A percentile compares a stretch with the other conserved stretches of the same genome.
Evolutionary conservation across 768 basidiomycete genomes (phyloP).

Genomic region (Tephrocybe sp.): DNA sequence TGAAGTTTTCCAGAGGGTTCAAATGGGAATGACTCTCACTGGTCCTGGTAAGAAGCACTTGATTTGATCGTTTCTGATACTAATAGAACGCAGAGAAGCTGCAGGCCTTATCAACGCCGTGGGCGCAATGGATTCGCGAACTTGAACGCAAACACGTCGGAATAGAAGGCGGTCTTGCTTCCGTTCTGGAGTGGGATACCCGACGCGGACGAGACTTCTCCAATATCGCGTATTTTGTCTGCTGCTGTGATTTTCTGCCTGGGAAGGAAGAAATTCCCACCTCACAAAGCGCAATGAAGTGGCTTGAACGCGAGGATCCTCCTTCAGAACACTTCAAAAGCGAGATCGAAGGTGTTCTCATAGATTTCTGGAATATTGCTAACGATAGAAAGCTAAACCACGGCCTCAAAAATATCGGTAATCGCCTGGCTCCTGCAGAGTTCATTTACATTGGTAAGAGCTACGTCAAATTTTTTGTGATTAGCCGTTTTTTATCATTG

Average conservation of each 20-base stretch:
- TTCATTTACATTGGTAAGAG: constrained; percentile 77
- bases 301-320: constrained; percentile 39
- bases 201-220: constrained; percentile 78
- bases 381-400: constrained; percentile 33
- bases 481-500: no score
- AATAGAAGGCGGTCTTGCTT: constrained; percentile 58
- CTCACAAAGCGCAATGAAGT: constrained; percentile 55
- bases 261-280: constrained; percentile 50
- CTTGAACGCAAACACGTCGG: constrained; percentile 59
- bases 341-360: constrained; percentile 53
- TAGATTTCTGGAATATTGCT: constrained; percentile 56
- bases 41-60: constrained; percentile 55
- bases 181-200: constrained; percentile 60
- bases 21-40: constrained; percentile 74
- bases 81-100: constrained; percentile 58
- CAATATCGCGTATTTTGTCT: constrained; percentile 68
- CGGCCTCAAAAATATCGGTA: constrained; percentile 53
- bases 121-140: constrained; percentile 64
- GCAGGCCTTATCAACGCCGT: constrained; percentile 73
- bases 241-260: constrained; percentile 60
- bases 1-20: constrained; percentile 83
- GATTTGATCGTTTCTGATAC: background rate
- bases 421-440: constrained; percentile 70
- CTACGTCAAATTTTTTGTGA: no score
- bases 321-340: constrained; percentile 52